Conservation (phyloP, 805 yeast genomes). For the Candida caryicola region DNA sequence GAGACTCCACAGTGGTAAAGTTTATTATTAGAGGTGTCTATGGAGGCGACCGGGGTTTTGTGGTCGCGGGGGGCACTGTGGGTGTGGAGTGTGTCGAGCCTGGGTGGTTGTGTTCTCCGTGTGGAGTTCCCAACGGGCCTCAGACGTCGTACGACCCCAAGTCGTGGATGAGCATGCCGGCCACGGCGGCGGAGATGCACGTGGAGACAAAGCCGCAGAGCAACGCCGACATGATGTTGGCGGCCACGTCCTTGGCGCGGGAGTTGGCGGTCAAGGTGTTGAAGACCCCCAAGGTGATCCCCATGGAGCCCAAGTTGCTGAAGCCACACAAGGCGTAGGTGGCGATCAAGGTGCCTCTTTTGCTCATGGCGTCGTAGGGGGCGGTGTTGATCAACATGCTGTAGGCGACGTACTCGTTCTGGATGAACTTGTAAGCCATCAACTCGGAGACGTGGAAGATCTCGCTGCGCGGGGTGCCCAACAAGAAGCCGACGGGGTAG, state of each 20-base stretch:
- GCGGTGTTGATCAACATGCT: slow-evolving; percentile 37
- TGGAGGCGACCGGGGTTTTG: too few species aligned
- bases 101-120: too few species aligned
- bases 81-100: too few species aligned
- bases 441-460: slow-evolving; percentile 49
- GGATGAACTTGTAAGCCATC: slow-evolving; percentile 56
- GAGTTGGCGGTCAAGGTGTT: slow-evolving; percentile 52
- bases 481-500: slow-evolving; percentile 58
- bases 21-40: too few species aligned
- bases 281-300: slow-evolving; percentile 59
- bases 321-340: slow-evolving; percentile 64
- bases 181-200: slow-evolving; percentile 54
- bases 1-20: too few species aligned
- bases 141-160: slow-evolving; percentile 21
- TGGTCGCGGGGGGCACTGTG: too few species aligned
- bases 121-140: too few species aligned
- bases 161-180: slow-evolving; percentile 61
- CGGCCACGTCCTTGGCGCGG: slow-evolving; percentile 46
- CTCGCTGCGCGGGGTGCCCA: slow-evolving; percentile 55
- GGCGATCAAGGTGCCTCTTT: slow-evolving; percentile 53
- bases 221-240: slow-evolving; percentile 47
- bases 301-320: slow-evolving; percentile 60
- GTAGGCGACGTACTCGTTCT: slow-evolving; percentile 61
- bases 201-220: slow-evolving; percentile 54
- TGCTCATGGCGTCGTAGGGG: slow-evolving; percentile 46